A percentile compares a stretch with the other conserved stretches of the same genome.
phyloP scores from a whole-genome alignment of 495 filamentous ascomycete species.

The Haplographium delicatum region DNA sequence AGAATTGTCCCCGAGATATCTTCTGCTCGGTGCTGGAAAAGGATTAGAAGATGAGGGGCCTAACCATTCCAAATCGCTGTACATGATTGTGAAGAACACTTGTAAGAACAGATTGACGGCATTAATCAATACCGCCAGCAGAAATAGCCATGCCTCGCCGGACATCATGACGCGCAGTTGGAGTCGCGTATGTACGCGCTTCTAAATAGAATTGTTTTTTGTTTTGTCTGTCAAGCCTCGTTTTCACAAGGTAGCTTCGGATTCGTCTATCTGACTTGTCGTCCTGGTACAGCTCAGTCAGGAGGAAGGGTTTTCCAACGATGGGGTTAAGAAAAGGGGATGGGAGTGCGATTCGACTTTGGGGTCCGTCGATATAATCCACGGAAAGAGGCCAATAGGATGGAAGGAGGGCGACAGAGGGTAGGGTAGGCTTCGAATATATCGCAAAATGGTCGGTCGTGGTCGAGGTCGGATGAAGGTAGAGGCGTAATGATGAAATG shows the following conservation, averaged over 20 bases:
- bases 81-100: constrained; percentile 99
- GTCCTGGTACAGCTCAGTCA: background rate
- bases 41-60: constrained; percentile 27
- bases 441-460: constrained; percentile 1
- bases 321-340: no score
- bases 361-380: no score
- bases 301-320: background rate
- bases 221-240: background rate
- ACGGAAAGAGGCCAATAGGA: background rate
- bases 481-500: constrained; percentile 15
- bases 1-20: background rate
- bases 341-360: no score
- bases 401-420: background rate
- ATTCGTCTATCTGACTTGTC: no score
- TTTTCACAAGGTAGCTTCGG: background rate
- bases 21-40: background rate
- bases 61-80: constrained; percentile 96
- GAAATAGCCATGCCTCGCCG: constrained; percentile 98
- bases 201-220: background rate
- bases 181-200: constrained; percentile 8
- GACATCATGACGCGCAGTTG: constrained; percentile 68
- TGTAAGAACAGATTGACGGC: constrained; percentile 99
- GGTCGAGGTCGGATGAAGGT: constrained; percentile 1
- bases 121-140: constrained; percentile 98
- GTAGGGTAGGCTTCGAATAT: constrained; percentile 5